Percentiles rank a stretch among this genome's conserved stretches.
Conservation (phyloP, 768 basidiomycete genomes). For the Daedaleopsis nitida region DNA sequence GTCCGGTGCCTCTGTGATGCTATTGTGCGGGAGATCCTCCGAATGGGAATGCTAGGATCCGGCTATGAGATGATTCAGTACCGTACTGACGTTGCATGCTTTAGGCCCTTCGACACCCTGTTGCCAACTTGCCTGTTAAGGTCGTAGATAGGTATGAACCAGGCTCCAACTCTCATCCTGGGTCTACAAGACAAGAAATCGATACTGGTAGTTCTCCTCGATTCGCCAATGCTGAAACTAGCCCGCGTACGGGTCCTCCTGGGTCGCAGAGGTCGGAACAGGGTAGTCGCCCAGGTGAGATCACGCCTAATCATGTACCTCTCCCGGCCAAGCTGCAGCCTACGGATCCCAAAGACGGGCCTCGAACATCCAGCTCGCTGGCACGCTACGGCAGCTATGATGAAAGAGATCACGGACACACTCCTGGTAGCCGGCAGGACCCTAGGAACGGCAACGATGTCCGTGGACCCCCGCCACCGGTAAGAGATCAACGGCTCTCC, state of each 20-base stretch:
- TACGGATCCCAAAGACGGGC: conserved; percentile 28
- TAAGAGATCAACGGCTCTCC: conserved; percentile 27
- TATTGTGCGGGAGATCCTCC: too few relatives aligned
- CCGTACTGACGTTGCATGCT: too few relatives aligned
- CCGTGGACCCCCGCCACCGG: conserved; percentile 2
- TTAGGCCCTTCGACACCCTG: too few relatives aligned
- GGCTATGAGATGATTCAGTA: too few relatives aligned
- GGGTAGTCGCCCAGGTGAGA: conserved; percentile 3
- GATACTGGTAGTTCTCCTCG: background rate
- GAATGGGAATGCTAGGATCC: too few relatives aligned
- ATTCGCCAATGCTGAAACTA: background rate
- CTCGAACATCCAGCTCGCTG: conserved; percentile 26
- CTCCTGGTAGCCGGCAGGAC: conserved; percentile 4
- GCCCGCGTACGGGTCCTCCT: conserved; percentile 7
- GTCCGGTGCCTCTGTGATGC: too few relatives aligned
- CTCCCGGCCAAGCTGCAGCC: conserved; percentile 25
- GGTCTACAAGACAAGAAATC: background rate
- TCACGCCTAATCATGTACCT: conserved; percentile 1
- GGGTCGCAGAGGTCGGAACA: background rate
- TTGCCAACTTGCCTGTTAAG: background rate
- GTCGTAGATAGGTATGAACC: background rate
- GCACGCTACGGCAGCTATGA: conserved; percentile 22
- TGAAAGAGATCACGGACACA: conserved; percentile 23
- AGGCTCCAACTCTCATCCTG: background rate
- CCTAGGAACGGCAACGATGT: background rate